Conservation (phyloP, 768 basidiomycete species). For the Amanita subjunquillea region DNA sequence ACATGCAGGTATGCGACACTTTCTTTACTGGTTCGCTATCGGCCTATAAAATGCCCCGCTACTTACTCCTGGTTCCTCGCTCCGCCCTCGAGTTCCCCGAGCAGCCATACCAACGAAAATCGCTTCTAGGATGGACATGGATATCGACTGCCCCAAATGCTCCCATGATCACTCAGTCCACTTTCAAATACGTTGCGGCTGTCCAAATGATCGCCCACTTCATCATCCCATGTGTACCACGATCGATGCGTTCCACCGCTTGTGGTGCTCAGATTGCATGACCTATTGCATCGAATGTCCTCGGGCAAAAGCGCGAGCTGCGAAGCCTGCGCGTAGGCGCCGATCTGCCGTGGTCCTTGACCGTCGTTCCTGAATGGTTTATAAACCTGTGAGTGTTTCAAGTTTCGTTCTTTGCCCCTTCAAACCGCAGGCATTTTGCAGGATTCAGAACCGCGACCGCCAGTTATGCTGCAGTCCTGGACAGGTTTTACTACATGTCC, state of each 20-base stretch:
- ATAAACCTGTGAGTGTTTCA: too few species aligned
- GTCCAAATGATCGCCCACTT: constrained; percentile 18
- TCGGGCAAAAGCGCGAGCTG: not conserved
- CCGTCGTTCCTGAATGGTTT: too few species aligned
- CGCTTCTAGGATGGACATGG: not conserved
- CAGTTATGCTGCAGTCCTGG: too few species aligned
- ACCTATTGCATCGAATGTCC: constrained; percentile 18
- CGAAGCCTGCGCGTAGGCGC: not conserved
- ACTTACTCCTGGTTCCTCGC: not conserved
- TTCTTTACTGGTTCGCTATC: not conserved
- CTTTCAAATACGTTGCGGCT: constrained; percentile 24
- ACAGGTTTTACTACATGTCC: too few species aligned
- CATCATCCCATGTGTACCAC: constrained; percentile 19
- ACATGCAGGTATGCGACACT: constrained; percentile 2
- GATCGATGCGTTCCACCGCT: constrained; percentile 22
- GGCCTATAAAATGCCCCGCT: not conserved
- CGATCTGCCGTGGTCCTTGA: not conserved
- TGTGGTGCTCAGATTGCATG: constrained; percentile 23
- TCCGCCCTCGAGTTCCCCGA: not conserved
- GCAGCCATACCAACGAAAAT: constrained; percentile 1
- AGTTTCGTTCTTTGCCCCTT: too few species aligned
- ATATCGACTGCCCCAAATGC: constrained; percentile 12
- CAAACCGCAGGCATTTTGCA: not conserved
- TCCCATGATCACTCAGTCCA: constrained; percentile 13
- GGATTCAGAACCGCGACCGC: too few species aligned